A percentile compares a stretch with the other conserved stretches of the same genome.
Evolutionary conservation across 768 basidiomycete species (phyloP).

Genomic region (Tricholomella constricta): DNA sequence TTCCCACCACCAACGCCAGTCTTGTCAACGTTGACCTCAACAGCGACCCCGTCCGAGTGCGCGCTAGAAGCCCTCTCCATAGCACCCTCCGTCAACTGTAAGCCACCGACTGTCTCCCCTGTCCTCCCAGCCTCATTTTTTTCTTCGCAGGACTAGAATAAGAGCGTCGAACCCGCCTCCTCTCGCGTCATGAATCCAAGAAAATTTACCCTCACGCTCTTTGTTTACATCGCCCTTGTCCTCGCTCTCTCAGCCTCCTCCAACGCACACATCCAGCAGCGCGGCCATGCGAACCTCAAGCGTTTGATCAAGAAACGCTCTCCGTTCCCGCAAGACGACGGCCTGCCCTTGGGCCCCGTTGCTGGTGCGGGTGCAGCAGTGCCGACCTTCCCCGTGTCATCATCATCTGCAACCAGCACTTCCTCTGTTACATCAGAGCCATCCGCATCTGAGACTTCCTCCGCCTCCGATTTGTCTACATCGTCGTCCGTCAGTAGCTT

Average conservation of each 20-base stretch:
- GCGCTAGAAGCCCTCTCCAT: slow-evolving; percentile 16
- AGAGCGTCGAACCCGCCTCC: not conserved
- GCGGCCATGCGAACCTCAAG: slow-evolving; percentile 58
- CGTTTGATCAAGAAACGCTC: slow-evolving; percentile 72
- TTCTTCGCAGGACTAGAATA: not conserved
- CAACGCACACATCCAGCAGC: slow-evolving; percentile 43
- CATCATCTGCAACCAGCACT: slow-evolving; percentile 7
- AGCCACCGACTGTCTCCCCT: not conserved
- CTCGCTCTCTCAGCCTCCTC: slow-evolving; percentile 53
- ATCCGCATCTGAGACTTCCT: slow-evolving; percentile 12
- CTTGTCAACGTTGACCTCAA: not conserved
- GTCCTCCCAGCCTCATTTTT: slow-evolving; percentile 1
- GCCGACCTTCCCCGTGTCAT: slow-evolving; percentile 18
- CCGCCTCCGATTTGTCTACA: slow-evolving; percentile 11
- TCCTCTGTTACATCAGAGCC: slow-evolving; percentile 11
- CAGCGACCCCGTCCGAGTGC: slow-evolving; percentile 13
- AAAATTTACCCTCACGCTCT: slow-evolving; percentile 59
- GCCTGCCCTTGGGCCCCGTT: slow-evolving; percentile 21
- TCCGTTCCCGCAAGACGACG: slow-evolving; percentile 27
- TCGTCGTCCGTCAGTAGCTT: slow-evolving; percentile 12
- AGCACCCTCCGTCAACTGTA: slow-evolving; percentile 6
- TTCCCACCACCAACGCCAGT: slow-evolving; percentile 7
- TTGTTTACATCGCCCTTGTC: slow-evolving; percentile 60
- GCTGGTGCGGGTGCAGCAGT: slow-evolving; percentile 35
- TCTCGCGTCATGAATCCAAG: slow-evolving; percentile 47